A percentile compares a stretch with the other conserved stretches of the same genome.
phyloP scores from a whole-genome alignment of 1,284 basidiomycete species.

The Ustilago loliicola region DNA sequence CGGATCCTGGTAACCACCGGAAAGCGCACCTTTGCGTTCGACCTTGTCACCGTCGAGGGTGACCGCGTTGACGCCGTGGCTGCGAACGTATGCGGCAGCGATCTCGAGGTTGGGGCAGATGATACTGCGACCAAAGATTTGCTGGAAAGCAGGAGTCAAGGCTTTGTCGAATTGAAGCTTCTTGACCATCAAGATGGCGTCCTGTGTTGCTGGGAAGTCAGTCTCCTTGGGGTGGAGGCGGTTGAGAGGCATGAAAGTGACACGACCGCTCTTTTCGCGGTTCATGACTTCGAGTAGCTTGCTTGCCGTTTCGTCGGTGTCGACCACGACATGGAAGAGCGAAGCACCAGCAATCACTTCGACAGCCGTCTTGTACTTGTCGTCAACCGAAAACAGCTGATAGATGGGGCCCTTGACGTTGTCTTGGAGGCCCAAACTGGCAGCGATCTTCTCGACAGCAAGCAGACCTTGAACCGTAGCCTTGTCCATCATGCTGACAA shows the following conservation, averaged over 20 bases:
- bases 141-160: slow-evolving; percentile 88
- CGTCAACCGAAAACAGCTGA: slow-evolving; percentile 89
- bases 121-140: slow-evolving; percentile 98
- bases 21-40: slow-evolving; percentile 93
- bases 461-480: slow-evolving; percentile 89
- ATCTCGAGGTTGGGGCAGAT: slow-evolving; percentile 92
- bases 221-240: slow-evolving; percentile 83
- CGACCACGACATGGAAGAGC: slow-evolving; percentile 97
- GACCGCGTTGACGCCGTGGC: slow-evolving; percentile 94
- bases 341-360: slow-evolving; percentile 95
- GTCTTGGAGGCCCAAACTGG: slow-evolving; percentile 77
- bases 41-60: slow-evolving; percentile 98
- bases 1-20: slow-evolving; percentile 95
- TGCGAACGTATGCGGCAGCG: slow-evolving; percentile 93
- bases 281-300: slow-evolving; percentile 91
- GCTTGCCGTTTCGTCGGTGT: slow-evolving; percentile 90
- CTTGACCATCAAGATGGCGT: slow-evolving; percentile 82
- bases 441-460: slow-evolving; percentile 84
- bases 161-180: slow-evolving; percentile 83
- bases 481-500: slow-evolving; percentile 90
- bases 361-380: slow-evolving; percentile 92
- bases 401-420: slow-evolving; percentile 93
- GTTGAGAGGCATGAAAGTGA: slow-evolving; percentile 99
- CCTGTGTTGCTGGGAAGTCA: slow-evolving; percentile 78
- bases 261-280: slow-evolving; percentile 88